Percentiles rank a stretch among this genome's conserved stretches.
phyloP scores from a whole-genome alignment of 768 basidiomycete species.

The Hebeloma cylindrosporum region DNA sequence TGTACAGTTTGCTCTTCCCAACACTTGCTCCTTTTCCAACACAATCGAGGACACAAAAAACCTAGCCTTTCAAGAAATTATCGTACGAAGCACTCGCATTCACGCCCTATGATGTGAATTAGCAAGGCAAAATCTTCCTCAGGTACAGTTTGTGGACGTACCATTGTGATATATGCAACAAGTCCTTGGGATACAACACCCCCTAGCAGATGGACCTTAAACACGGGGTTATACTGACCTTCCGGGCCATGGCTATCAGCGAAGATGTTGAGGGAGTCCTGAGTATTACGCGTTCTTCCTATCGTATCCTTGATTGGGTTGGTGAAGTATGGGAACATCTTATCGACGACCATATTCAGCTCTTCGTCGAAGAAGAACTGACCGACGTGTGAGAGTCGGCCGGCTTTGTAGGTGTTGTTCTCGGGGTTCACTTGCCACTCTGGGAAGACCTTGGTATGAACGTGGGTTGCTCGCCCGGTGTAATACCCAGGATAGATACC shows the following conservation, averaged over 20 bases:
- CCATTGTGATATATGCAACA: conserved; percentile 58
- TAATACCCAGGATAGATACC: conserved; percentile 60
- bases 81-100: conserved; percentile 40
- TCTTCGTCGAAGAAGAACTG: conserved; percentile 62
- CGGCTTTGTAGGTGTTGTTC: conserved; percentile 47
- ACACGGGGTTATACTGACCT: conserved; percentile 51
- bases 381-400: conserved; percentile 45
- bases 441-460: conserved; percentile 56
- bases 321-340: conserved; percentile 53
- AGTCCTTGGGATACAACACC: conserved; percentile 52
- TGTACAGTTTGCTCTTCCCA: too few species aligned
- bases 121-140: background rate
- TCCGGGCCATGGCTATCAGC: conserved; percentile 49
- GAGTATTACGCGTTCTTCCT: conserved; percentile 53
- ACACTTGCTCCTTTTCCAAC: too few species aligned
- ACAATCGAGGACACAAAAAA: background rate
- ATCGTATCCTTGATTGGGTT: conserved; percentile 48
- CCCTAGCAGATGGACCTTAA: conserved; percentile 49
- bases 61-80: conserved; percentile 33
- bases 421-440: conserved; percentile 41
- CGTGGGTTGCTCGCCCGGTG: conserved; percentile 54
- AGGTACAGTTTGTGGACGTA: conserved; percentile 17
- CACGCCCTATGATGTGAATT: conserved; percentile 30
- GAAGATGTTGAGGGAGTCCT: conserved; percentile 55
- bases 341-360: conserved; percentile 47